phyloP scores from a whole-genome alignment of 345 rosid species.

The Lepidium africanum region DNA sequence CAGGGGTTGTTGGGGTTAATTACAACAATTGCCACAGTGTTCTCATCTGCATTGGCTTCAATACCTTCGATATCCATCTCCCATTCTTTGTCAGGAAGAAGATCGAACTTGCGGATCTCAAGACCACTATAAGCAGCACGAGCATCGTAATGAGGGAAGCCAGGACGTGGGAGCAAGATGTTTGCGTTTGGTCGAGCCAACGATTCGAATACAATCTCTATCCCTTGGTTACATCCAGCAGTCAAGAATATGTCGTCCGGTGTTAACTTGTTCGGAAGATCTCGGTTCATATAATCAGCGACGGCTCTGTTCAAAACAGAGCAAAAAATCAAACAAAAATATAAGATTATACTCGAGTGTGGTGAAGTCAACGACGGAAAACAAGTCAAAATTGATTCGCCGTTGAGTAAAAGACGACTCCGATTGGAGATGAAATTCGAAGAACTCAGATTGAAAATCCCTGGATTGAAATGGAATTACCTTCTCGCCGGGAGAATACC shows the following conservation, averaged over 20 bases:
- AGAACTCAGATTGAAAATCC: neutral
- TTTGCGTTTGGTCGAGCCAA: slow-evolving; percentile 50
- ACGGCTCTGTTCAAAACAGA: slow-evolving; percentile 36
- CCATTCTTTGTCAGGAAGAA: slow-evolving; percentile 52
- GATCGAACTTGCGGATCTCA: slow-evolving; percentile 49
- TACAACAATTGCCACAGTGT: slow-evolving; percentile 48
- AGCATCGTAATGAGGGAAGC: slow-evolving; percentile 42
- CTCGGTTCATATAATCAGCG: slow-evolving; percentile 40
- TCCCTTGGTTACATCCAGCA: slow-evolving; percentile 49
- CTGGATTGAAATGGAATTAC: slow-evolving; percentile 1
- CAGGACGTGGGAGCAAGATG: slow-evolving; percentile 36
- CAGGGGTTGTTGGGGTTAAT: slow-evolving; percentile 39
- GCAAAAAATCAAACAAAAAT: neutral
- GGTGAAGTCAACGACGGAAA: too few species aligned
- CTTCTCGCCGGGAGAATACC: slow-evolving; percentile 61
- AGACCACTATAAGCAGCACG: slow-evolving; percentile 23
- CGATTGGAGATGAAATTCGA: neutral
- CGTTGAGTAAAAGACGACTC: neutral
- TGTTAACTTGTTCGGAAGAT: slow-evolving; percentile 43
- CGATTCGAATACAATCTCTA: slow-evolving; percentile 36
- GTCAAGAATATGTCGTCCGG: slow-evolving; percentile 46
- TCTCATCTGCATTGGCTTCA: slow-evolving; percentile 51
- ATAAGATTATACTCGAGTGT: too few species aligned
- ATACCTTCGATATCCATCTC: slow-evolving; percentile 50
- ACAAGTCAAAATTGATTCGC: neutral